Percentiles rank a stretch among this genome's conserved stretches.
These are phyloP conservation scores for Platanthera zijinensis DNA, from an alignment of 106 monocot species.

Conservation along the genomic window DNA sequence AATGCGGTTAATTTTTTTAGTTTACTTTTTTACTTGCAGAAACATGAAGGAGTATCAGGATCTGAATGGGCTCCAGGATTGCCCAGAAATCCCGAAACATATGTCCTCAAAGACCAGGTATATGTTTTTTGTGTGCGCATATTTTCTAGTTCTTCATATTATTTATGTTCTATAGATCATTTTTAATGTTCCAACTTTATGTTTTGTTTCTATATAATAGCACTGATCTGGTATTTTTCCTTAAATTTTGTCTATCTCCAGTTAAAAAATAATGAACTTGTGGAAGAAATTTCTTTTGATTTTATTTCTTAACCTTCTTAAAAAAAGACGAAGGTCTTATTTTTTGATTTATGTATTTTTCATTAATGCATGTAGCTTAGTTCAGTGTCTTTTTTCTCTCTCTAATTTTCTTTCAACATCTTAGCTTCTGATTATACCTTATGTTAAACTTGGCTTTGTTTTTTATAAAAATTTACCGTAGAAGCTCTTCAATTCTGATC, in stretches of 20 bases:
- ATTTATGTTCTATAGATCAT: neutral
- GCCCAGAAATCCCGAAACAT: conserved; percentile 74
- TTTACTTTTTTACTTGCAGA: conserved; percentile 18
- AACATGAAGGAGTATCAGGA: conserved; percentile 29
- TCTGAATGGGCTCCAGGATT: conserved; percentile 66
- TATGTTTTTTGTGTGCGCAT: neutral
- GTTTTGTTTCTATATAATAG: conserved; percentile 1
- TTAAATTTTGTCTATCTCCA: neutral
- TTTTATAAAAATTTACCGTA: neutral
- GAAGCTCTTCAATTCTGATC: neutral
- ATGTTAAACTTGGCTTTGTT: neutral
- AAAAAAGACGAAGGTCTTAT: neutral
- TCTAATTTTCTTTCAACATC: no score
- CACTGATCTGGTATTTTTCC: neutral
- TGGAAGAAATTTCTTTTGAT: neutral
- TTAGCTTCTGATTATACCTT: neutral
- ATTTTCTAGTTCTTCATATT: neutral
- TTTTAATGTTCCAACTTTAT: neutral
- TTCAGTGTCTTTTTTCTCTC: neutral
- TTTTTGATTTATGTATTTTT: neutral
- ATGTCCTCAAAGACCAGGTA: conserved; percentile 95
- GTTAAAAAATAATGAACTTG: neutral
- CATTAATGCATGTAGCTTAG: neutral
- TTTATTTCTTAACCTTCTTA: neutral
- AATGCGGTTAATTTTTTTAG: neutral